Percentiles rank a stretch among this genome's conserved stretches.
Evolutionary conservation across 441 rosid genomes (phyloP).

Genomic region (Aleurites moluccanus): DNA sequence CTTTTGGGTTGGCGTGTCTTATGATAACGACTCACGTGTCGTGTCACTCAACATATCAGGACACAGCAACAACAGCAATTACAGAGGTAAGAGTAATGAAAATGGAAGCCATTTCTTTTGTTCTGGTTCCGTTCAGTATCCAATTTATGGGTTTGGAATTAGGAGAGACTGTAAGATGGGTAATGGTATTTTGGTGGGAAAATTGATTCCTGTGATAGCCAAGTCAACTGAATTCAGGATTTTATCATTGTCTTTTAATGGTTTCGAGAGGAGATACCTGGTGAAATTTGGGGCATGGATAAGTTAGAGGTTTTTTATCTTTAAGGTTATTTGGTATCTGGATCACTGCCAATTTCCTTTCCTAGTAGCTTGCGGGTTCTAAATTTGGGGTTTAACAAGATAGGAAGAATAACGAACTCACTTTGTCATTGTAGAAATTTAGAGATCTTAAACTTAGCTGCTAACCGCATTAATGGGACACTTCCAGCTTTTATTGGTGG

Average conservation of each 20-base stretch:
- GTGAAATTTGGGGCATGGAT: conserved; percentile 60
- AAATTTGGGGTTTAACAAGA: conserved; percentile 54
- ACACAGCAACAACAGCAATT: conserved; percentile 19
- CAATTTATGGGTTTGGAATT: conserved; percentile 50
- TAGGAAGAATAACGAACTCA: conserved; percentile 46
- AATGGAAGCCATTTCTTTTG: conserved; percentile 33
- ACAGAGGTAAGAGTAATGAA: conserved; percentile 30
- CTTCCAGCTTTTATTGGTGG: conserved; percentile 49
- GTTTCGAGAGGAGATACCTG: conserved; percentile 55
- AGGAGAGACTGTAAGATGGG: conserved; percentile 46
- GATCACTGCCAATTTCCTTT: conserved; percentile 40
- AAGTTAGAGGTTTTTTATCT: conserved; percentile 69
- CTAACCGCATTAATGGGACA: conserved; percentile 49
- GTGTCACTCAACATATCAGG: conserved; percentile 64
- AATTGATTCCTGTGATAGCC: conserved; percentile 46
- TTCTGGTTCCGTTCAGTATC: conserved; percentile 39
- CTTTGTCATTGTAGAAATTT: conserved; percentile 29
- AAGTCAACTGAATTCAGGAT: conserved; percentile 58
- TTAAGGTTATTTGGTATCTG: conserved; percentile 52
- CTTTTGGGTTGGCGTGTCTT: conserved; percentile 66
- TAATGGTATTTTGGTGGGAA: conserved; percentile 50
- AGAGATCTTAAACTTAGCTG: conserved; percentile 53
- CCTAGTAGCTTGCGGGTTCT: conserved; percentile 45
- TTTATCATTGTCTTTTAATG: conserved; percentile 68
- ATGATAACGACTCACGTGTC: conserved; percentile 54